Evolutionary conservation across 2,329 filamentous ascomycete genomes (phyloP).

Genomic region (Stachybotrys elegans): DNA sequence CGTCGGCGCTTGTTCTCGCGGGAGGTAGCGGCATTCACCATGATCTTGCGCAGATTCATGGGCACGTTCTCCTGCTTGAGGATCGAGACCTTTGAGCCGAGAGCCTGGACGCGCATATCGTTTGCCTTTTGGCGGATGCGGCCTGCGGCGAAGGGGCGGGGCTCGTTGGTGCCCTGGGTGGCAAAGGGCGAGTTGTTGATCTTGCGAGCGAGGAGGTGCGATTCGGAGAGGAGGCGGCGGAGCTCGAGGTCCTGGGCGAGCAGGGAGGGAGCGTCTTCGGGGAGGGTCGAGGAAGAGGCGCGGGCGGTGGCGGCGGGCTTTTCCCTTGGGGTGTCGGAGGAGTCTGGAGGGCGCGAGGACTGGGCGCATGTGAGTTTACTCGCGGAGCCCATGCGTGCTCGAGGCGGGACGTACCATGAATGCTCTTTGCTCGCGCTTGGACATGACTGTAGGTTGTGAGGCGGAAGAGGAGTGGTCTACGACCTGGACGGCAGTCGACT

Average conservation of each 20-base stretch:
- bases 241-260: constrained; percentile 90
- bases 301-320: constrained; percentile 16
- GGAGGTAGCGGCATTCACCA: constrained; percentile 57
- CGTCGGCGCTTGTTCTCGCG: constrained; percentile 67
- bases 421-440: constrained; percentile 66
- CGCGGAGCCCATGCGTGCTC: not conserved
- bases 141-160: constrained; percentile 49
- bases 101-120: constrained; percentile 75
- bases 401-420: constrained; percentile 58
- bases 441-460: constrained; percentile 40
- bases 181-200: constrained; percentile 37
- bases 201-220: constrained; percentile 65
- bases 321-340: constrained; percentile 16
- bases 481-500: constrained; percentile 45
- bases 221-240: constrained; percentile 85
- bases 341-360: constrained; percentile 47
- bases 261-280: constrained; percentile 61
- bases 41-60: constrained; percentile 81
- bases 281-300: constrained; percentile 23
- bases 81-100: constrained; percentile 73
- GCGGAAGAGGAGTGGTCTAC: constrained; percentile 51
- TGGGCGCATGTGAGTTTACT: constrained; percentile 11
- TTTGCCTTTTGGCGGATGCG: constrained; percentile 74
- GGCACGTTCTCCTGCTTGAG: constrained; percentile 84
- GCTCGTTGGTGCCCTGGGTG: constrained; percentile 29